Evolutionary conservation across 2,329 filamentous ascomycete species (phyloP).

Genomic region (Ophiostoma sp.): DNA sequence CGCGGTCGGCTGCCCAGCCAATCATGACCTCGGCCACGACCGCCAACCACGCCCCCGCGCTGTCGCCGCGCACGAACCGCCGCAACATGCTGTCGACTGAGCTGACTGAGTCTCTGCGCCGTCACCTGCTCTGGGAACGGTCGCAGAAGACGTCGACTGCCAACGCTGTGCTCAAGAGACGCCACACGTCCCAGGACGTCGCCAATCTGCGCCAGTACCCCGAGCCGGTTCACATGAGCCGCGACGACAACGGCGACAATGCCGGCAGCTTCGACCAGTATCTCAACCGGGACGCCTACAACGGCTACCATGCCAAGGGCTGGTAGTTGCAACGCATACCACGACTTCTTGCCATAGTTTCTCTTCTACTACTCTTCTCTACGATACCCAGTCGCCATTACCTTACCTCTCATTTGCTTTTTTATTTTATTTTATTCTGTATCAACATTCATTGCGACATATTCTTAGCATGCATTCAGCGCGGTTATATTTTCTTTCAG

Average conservation of each 20-base stretch:
- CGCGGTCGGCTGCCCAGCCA: slow-evolving; percentile 70
- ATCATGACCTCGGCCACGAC: slow-evolving; percentile 74
- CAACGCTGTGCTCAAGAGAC: slow-evolving; percentile 83
- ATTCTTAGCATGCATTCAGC: slow-evolving; percentile 16
- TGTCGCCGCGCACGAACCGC: slow-evolving; percentile 88
- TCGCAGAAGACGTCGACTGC: slow-evolving; percentile 90
- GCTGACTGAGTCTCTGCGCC: slow-evolving; percentile 86
- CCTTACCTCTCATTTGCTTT: background rate
- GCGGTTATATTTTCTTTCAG: background rate
- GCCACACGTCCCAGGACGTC: slow-evolving; percentile 88
- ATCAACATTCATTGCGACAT: slow-evolving; percentile 14
- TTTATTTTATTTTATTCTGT: background rate
- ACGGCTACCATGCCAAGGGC: slow-evolving; percentile 81
- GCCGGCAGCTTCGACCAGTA: slow-evolving; percentile 82
- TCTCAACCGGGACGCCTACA: slow-evolving; percentile 74
- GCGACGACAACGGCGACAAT: slow-evolving; percentile 51
- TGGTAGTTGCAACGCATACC: slow-evolving; percentile 58
- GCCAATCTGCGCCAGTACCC: slow-evolving; percentile 84
- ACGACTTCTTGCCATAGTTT: background rate
- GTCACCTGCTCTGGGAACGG: slow-evolving; percentile 90
- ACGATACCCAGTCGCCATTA: slow-evolving; percentile 8
- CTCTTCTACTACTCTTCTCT: background rate
- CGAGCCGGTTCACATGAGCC: slow-evolving; percentile 60
- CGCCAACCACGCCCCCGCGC: slow-evolving; percentile 65
- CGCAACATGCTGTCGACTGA: slow-evolving; percentile 96